These are phyloP conservation scores for Beauveria medogensis DNA, from an alignment of 2,329 filamentous ascomycete species.

Conservation along the genomic window DNA sequence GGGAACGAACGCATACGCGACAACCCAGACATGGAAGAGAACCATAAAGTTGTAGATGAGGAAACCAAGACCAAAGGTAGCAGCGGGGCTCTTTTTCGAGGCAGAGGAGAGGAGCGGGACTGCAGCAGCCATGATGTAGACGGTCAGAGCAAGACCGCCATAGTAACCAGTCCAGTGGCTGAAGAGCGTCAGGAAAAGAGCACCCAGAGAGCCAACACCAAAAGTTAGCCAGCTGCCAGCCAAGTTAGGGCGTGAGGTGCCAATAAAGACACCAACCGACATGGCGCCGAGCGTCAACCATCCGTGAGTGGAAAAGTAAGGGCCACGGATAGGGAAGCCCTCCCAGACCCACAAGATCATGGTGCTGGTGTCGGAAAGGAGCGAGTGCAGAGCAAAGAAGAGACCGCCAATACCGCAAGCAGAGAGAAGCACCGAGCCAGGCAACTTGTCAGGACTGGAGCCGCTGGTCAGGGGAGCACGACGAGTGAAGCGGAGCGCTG, in stretches of 20 bases:
- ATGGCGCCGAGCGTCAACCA: slow-evolving; percentile 81
- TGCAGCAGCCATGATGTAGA: slow-evolving; percentile 75
- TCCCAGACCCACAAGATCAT: slow-evolving; percentile 99
- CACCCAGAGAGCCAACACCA: slow-evolving; percentile 69
- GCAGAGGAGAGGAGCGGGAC: slow-evolving; percentile 69
- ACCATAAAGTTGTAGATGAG: slow-evolving; percentile 88
- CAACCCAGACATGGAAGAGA: slow-evolving; percentile 97
- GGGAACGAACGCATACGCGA: slow-evolving; percentile 95
- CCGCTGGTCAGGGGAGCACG: slow-evolving; percentile 43
- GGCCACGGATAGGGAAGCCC: slow-evolving; percentile 83
- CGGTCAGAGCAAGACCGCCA: slow-evolving; percentile 65
- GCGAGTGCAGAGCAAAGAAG: slow-evolving; percentile 82
- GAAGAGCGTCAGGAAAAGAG: slow-evolving; percentile 66
- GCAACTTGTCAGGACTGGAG: slow-evolving; percentile 30
- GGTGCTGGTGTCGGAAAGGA: slow-evolving; percentile 93
- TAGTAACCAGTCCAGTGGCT: slow-evolving; percentile 86
- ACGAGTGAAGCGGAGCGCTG: slow-evolving; percentile 68
- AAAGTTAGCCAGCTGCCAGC: slow-evolving; percentile 74
- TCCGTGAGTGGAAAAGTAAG: slow-evolving; percentile 82
- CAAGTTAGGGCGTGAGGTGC: slow-evolving; percentile 63
- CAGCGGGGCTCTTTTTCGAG: slow-evolving; percentile 65
- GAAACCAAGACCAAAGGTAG: slow-evolving; percentile 82
- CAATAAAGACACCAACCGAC: slow-evolving; percentile 69
- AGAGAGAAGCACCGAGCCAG: slow-evolving; percentile 61
- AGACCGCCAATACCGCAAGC: slow-evolving; percentile 74